Evolutionary conservation across 2,329 filamentous ascomycete genomes (phyloP).

Genomic region (Meredithiella fracta): DNA sequence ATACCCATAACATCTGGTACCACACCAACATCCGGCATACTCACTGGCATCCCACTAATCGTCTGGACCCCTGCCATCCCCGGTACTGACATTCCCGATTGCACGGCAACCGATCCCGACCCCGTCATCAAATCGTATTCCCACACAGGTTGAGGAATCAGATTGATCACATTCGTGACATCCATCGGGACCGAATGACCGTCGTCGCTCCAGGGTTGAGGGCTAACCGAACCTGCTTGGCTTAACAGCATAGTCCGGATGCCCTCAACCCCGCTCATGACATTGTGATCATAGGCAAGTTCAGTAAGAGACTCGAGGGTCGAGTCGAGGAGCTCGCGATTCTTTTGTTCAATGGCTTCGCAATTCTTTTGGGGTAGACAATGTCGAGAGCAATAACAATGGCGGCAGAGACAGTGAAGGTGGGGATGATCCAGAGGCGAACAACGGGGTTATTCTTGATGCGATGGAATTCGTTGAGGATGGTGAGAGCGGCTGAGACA

Average conservation of each 20-base stretch:
- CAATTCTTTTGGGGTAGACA: conserved; percentile 9
- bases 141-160: conserved; percentile 3
- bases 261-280: background rate
- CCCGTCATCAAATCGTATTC: background rate
- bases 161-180: background rate
- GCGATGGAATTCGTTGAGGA: conserved; percentile 11
- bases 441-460: conserved; percentile 11
- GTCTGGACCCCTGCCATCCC: background rate
- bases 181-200: background rate
- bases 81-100: background rate
- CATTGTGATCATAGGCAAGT: conserved; percentile 5
- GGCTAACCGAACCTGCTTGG: background rate
- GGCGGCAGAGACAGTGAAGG: conserved; percentile 12
- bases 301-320: conserved; percentile 3
- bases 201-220: background rate
- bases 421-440: conserved; percentile 14
- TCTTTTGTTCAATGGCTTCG: conserved; percentile 2
- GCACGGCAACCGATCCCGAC: background rate
- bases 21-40: background rate
- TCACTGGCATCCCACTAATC: background rate
- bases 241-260: conserved; percentile 3
- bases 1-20: background rate
- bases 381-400: conserved; percentile 13
- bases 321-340: conserved; percentile 7
- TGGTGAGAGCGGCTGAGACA: conserved; percentile 10